These are phyloP conservation scores for Claviceps cyperi DNA, from an alignment of 2,329 filamentous ascomycete species.

Conservation along the genomic window DNA sequence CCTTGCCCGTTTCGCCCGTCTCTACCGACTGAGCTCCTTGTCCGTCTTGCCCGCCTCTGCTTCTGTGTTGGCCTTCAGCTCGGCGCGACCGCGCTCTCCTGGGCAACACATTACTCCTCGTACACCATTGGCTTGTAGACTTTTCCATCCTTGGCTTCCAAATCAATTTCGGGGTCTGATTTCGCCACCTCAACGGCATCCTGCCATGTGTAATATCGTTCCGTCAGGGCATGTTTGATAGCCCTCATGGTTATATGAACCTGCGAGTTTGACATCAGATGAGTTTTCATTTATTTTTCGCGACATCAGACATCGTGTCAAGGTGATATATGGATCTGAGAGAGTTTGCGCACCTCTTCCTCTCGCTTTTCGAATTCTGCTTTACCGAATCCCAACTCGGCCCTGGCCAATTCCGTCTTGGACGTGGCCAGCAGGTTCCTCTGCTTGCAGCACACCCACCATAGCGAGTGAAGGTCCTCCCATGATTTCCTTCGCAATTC, in stretches of 20 bases:
- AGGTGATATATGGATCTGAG: background rate
- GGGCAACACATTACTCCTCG: slow-evolving; percentile 18
- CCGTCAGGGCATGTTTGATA: slow-evolving; percentile 75
- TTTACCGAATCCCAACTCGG: slow-evolving; percentile 60
- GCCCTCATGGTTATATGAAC: slow-evolving; percentile 61
- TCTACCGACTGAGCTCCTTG: slow-evolving; percentile 3
- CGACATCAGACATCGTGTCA: too few species aligned
- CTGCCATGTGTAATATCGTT: slow-evolving; percentile 79
- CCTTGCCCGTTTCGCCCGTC: background rate
- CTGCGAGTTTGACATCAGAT: slow-evolving; percentile 28
- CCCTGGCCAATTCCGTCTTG: slow-evolving; percentile 48
- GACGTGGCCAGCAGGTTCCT: slow-evolving; percentile 79
- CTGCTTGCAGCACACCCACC: slow-evolving; percentile 91
- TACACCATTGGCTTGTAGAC: slow-evolving; percentile 33
- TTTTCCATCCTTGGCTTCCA: slow-evolving; percentile 30
- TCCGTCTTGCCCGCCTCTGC: slow-evolving; percentile 7
- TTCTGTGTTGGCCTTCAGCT: slow-evolving; percentile 7
- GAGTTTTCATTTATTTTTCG: too few species aligned
- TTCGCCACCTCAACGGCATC: slow-evolving; percentile 55
- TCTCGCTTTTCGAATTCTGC: slow-evolving; percentile 51
- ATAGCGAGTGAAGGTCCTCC: slow-evolving; percentile 83
- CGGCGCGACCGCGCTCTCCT: slow-evolving; percentile 13
- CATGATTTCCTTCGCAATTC: slow-evolving; percentile 83
- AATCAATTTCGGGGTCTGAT: slow-evolving; percentile 51
- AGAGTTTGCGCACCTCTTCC: slow-evolving; percentile 41